Evolutionary conservation across 2,329 filamentous ascomycete genomes (phyloP).

Genomic region (Helicocarpus griseus): DNA sequence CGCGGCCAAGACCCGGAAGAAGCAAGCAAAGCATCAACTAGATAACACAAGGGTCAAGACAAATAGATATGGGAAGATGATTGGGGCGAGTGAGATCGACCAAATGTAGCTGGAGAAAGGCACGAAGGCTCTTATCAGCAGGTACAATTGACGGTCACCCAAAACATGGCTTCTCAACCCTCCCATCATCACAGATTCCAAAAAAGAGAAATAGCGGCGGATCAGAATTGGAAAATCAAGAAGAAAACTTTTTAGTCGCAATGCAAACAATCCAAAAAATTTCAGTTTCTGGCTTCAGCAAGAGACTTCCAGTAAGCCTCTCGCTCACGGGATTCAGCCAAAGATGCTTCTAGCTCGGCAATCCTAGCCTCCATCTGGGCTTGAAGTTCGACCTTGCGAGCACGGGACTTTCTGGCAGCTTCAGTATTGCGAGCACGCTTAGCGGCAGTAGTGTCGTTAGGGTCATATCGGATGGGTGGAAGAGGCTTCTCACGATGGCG

Average conservation of each 20-base stretch:
- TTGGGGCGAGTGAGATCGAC: slow-evolving; percentile 6
- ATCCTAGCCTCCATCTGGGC: slow-evolving; percentile 67
- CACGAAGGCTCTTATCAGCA: too few relatives aligned
- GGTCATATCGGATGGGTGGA: slow-evolving; percentile 68
- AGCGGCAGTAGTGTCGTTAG: slow-evolving; percentile 63
- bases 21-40: not conserved
- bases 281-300: slow-evolving; percentile 18
- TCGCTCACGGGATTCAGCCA: slow-evolving; percentile 25
- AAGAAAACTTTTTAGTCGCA: slow-evolving; percentile 14
- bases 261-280: slow-evolving; percentile 10
- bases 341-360: slow-evolving; percentile 49
- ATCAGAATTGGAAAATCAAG: slow-evolving; percentile 11
- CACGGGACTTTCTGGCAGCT: slow-evolving; percentile 85
- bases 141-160: slow-evolving; percentile 17
- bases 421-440: slow-evolving; percentile 92
- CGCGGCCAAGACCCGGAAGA: not conserved
- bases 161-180: slow-evolving; percentile 22
- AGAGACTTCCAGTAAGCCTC: slow-evolving; percentile 31
- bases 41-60: slow-evolving; percentile 1
- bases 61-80: not conserved
- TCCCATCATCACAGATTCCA: slow-evolving; percentile 25
- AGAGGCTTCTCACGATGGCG: slow-evolving; percentile 74
- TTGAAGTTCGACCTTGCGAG: slow-evolving; percentile 70
- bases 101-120: too few relatives aligned
- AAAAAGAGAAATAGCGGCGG: slow-evolving; percentile 5